phyloP scores from a whole-genome alignment of 805 yeast genomes.

The Diddensiella transvaalensis region DNA sequence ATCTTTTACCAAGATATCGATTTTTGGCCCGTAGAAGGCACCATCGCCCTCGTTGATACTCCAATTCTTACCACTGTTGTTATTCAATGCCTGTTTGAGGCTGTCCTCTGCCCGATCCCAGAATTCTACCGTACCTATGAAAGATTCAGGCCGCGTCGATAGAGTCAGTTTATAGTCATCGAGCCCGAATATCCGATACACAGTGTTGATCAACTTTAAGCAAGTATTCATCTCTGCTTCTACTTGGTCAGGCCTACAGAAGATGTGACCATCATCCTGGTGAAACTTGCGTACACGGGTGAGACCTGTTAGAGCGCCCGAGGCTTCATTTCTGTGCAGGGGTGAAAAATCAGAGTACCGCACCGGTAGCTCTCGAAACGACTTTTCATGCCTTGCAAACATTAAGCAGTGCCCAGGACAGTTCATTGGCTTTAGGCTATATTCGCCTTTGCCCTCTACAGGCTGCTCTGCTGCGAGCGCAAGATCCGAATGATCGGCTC shows the following conservation, averaged over 20 bases:
- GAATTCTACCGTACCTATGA: conserved; percentile 67
- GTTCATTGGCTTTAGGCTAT: conserved; percentile 82
- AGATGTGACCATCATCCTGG: conserved; percentile 97
- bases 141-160: conserved; percentile 82
- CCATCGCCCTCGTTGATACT: conserved; percentile 87
- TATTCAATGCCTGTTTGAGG: conserved; percentile 56
- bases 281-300: conserved; percentile 94
- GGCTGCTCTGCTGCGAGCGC: conserved; percentile 13
- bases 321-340: conserved; percentile 88
- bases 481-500: conserved; percentile 38
- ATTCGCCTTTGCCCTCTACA: conserved; percentile 38
- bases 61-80: conserved; percentile 57
- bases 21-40: conserved; percentile 70
- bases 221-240: conserved; percentile 68
- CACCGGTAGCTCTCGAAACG: conserved; percentile 83
- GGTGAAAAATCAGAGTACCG: conserved; percentile 87
- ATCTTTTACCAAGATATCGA: conserved; percentile 81
- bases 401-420: conserved; percentile 79
- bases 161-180: conserved; percentile 57
- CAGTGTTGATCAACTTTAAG: conserved; percentile 66
- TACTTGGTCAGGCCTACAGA: conserved; percentile 78
- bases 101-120: conserved; percentile 83
- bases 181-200: conserved; percentile 68
- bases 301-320: conserved; percentile 89
- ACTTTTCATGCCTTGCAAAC: conserved; percentile 68